phyloP scores from a whole-genome alignment of 352 stramenopile genomes.

The Phytophthora fragariae region DNA sequence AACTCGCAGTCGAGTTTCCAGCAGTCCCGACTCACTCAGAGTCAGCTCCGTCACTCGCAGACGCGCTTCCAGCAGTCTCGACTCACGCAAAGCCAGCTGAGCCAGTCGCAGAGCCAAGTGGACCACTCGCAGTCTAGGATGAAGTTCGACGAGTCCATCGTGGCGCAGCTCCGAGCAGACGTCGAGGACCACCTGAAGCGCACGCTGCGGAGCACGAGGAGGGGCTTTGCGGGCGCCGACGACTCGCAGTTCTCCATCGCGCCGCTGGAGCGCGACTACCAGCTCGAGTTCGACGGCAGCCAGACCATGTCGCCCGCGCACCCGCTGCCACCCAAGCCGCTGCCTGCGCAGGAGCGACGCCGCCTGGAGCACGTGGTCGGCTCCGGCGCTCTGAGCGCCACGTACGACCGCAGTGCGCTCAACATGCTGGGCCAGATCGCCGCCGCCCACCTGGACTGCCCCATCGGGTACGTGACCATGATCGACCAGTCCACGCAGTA shows the following conservation, averaged over 20 bases:
- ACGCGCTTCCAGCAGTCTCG: slow-evolving; percentile 15
- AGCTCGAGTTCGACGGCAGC: slow-evolving; percentile 52
- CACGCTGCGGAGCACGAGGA: slow-evolving; percentile 32
- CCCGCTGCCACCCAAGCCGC: slow-evolving; percentile 52
- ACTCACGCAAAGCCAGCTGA: slow-evolving; percentile 21
- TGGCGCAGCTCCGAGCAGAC: slow-evolving; percentile 37
- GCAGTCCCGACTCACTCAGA: slow-evolving; percentile 9
- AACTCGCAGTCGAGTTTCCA: slow-evolving; percentile 5
- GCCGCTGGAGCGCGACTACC: slow-evolving; percentile 55
- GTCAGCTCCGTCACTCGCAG: not conserved
- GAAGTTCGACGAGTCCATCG: slow-evolving; percentile 32
- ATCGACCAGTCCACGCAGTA: slow-evolving; percentile 63
- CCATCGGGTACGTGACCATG: slow-evolving; percentile 68
- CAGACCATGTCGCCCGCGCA: slow-evolving; percentile 48
- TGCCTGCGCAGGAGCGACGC: slow-evolving; percentile 43
- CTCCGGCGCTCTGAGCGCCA: slow-evolving; percentile 47
- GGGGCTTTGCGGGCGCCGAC: slow-evolving; percentile 25
- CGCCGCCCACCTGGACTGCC: slow-evolving; percentile 57
- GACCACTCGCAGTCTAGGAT: slow-evolving; percentile 15
- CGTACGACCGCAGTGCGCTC: slow-evolving; percentile 62
- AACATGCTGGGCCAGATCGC: slow-evolving; percentile 62
- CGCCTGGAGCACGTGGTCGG: slow-evolving; percentile 54
- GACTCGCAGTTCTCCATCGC: slow-evolving; percentile 47
- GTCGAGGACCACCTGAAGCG: slow-evolving; percentile 42
- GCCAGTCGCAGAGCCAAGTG: slow-evolving; percentile 11